Evolutionary conservation across 352 stramenopile species (phyloP).

Genomic region (Phytophthora rubi): DNA sequence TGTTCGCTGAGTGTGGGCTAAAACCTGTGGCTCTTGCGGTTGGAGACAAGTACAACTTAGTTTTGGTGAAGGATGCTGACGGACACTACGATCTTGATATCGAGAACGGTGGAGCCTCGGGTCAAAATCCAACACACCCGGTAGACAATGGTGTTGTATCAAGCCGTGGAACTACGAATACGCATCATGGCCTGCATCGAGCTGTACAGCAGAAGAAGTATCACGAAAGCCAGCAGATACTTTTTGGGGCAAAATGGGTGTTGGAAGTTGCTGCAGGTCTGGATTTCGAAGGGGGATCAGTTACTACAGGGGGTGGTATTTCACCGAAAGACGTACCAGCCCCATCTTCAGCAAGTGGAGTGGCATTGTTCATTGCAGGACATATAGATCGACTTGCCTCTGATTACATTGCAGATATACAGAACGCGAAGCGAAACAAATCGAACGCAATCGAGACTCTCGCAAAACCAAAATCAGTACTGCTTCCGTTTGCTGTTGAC

Average conservation of each 20-base stretch:
- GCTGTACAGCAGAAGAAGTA: slow-evolving; percentile 9
- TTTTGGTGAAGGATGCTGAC: slow-evolving; percentile 63
- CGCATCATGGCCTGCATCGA: slow-evolving; percentile 4
- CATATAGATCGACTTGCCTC: slow-evolving; percentile 52
- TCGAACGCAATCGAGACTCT: background rate
- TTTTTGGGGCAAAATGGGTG: slow-evolving; percentile 35
- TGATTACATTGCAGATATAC: slow-evolving; percentile 26
- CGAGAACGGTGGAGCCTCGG: background rate
- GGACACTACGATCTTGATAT: slow-evolving; percentile 9
- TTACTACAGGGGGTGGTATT: background rate
- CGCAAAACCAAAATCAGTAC: slow-evolving; percentile 2
- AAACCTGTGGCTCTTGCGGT: slow-evolving; percentile 80
- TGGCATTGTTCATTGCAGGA: slow-evolving; percentile 48
- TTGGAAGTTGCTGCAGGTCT: slow-evolving; percentile 13
- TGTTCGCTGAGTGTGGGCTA: slow-evolving; percentile 54
- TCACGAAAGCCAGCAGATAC: background rate
- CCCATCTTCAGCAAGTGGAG: slow-evolving; percentile 41
- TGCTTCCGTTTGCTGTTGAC: slow-evolving; percentile 53
- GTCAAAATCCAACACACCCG: slow-evolving; percentile 6
- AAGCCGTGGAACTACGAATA: slow-evolving; percentile 1
- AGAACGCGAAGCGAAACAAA: background rate
- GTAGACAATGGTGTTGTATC: background rate
- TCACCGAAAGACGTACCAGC: slow-evolving; percentile 47
- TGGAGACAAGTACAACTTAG: slow-evolving; percentile 88
- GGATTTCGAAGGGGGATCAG: background rate